phyloP scores from a whole-genome alignment of 768 basidiomycete species.

The Mycena rosella region DNA sequence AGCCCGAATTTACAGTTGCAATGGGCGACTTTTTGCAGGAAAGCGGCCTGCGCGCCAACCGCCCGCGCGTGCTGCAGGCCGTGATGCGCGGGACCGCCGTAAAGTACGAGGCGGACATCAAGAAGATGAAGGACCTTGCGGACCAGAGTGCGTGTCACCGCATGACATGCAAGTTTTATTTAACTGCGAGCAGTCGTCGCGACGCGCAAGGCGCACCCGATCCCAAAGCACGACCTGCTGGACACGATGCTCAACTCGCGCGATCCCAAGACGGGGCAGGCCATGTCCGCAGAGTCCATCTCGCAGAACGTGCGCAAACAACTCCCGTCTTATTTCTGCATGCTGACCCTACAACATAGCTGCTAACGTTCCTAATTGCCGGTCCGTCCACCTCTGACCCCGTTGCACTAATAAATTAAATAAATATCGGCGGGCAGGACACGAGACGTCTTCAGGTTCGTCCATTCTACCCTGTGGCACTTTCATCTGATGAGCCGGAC shows the following conservation, averaged over 20 bases:
- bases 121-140: slow-evolving; percentile 56
- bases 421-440: slow-evolving; percentile 32
- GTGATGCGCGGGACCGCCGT: slow-evolving; percentile 51
- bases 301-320: slow-evolving; percentile 51
- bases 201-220: slow-evolving; percentile 53
- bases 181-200: slow-evolving; percentile 48
- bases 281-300: slow-evolving; percentile 57
- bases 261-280: slow-evolving; percentile 59
- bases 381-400: slow-evolving; percentile 41
- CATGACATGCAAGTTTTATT: too few species aligned
- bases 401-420: not conserved
- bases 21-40: slow-evolving; percentile 59
- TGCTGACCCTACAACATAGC: slow-evolving; percentile 36
- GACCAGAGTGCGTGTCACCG: slow-evolving; percentile 49
- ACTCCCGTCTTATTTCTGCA: not conserved
- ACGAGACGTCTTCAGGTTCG: slow-evolving; percentile 41
- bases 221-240: slow-evolving; percentile 58
- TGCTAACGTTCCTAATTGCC: slow-evolving; percentile 65
- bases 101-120: slow-evolving; percentile 57
- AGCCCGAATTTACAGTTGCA: slow-evolving; percentile 54
- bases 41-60: slow-evolving; percentile 49
- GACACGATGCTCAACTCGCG: slow-evolving; percentile 59
- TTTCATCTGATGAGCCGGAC: too few species aligned
- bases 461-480: too few species aligned
- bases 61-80: slow-evolving; percentile 50